Evolutionary conservation across 345 rosid genomes (phyloP).

Genomic region (Angophora floribunda): DNA sequence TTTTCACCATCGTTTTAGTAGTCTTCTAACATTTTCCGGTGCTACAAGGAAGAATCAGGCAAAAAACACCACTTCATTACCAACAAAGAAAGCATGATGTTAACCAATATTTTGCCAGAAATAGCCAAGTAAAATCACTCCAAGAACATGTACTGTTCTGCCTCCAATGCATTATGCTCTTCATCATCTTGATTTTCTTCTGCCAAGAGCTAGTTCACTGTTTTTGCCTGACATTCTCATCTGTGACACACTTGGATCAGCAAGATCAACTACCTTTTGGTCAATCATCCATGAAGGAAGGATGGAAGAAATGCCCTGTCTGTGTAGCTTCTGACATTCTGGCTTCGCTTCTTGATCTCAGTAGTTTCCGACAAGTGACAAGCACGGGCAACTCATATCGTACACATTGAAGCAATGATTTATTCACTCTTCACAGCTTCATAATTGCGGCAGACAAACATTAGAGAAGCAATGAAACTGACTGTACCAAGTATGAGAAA

Average conservation of each 20-base stretch:
- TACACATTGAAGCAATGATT: not conserved
- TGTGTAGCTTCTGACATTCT: not conserved
- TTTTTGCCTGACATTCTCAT: not conserved
- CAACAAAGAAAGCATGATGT: not conserved
- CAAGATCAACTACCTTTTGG: not conserved
- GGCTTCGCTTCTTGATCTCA: not conserved
- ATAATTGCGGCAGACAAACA: slow-evolving; percentile 48
- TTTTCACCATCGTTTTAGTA: not conserved
- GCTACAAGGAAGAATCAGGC: not conserved
- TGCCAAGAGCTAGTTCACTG: not conserved
- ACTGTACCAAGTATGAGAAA: slow-evolving; percentile 66
- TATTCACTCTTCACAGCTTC: slow-evolving; percentile 45
- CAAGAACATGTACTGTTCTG: not conserved
- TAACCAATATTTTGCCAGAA: not conserved
- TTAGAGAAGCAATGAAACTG: slow-evolving; percentile 53
- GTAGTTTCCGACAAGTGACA: not conserved
- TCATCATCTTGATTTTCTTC: not conserved
- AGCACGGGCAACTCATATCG: not conserved
- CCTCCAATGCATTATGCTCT: not conserved
- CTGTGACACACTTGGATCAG: not conserved
- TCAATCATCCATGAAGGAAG: not conserved
- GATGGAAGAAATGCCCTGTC: not conserved
- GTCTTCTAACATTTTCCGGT: not conserved
- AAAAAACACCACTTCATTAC: not conserved
- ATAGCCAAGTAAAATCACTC: not conserved